These are phyloP conservation scores for Balansia obtecta DNA, from an alignment of 2,329 filamentous ascomycete species.

Conservation along the genomic window DNA sequence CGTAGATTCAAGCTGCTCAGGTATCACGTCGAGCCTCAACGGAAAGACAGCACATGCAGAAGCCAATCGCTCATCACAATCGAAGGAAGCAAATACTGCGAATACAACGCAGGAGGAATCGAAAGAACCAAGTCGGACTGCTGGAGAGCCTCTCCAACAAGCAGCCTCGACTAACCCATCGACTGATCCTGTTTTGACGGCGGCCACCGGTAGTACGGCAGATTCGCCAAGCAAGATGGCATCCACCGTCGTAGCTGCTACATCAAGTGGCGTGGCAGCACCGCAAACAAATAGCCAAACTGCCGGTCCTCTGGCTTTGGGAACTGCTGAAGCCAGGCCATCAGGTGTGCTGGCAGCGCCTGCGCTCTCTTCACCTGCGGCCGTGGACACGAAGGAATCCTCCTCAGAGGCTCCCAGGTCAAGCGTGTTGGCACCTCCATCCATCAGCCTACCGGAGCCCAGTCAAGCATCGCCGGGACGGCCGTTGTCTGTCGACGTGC, in stretches of 20 bases:
- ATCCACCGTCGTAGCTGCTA: conserved; percentile 9
- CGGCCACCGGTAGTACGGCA: too few species aligned
- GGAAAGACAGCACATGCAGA: neutral
- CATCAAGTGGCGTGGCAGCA: conserved; percentile 10
- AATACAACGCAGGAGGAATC: neutral
- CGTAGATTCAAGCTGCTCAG: neutral
- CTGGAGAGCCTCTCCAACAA: neutral
- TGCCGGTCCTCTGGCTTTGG: conserved; percentile 9
- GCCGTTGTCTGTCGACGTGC: neutral
- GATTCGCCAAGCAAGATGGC: neutral
- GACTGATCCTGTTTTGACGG: neutral
- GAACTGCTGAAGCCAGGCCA: conserved; percentile 15
- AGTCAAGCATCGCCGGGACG: neutral
- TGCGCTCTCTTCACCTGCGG: conserved; percentile 23
- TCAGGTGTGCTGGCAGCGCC: conserved; percentile 25
- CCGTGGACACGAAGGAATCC: conserved; percentile 15
- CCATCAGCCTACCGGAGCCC: conserved; percentile 3
- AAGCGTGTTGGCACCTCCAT: conserved; percentile 31
- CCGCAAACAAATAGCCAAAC: conserved; percentile 8
- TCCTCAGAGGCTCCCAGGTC: conserved; percentile 24
- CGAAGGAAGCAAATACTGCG: neutral
- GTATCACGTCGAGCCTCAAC: neutral
- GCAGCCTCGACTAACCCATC: neutral
- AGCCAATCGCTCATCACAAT: neutral
- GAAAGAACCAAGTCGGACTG: neutral